A percentile compares a stretch with the other conserved stretches of the same genome.
These are phyloP conservation scores for Termitomyces sp. DNA, from an alignment of 768 basidiomycete genomes.

Conservation along the genomic window DNA sequence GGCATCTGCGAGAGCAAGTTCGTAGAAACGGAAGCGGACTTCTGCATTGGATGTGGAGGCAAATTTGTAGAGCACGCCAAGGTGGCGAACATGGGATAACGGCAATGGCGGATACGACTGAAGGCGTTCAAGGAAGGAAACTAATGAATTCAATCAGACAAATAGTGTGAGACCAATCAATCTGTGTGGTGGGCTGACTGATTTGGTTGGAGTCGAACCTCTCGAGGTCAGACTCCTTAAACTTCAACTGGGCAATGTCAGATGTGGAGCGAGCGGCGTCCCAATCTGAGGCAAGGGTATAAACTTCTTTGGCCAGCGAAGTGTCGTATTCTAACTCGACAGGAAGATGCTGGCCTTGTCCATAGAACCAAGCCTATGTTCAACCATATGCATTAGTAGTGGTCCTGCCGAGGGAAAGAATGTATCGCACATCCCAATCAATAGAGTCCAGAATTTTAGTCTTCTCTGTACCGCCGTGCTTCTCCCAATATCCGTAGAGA, in stretches of 20 bases:
- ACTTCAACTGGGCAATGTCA: slow-evolving; percentile 48
- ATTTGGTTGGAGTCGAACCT: slow-evolving; percentile 76
- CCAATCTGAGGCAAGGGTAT: slow-evolving; percentile 74
- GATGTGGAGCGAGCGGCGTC: slow-evolving; percentile 52
- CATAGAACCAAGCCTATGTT: slow-evolving; percentile 74
- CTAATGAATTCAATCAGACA: slow-evolving; percentile 31
- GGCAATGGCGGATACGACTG: slow-evolving; percentile 65
- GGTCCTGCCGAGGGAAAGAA: not conserved
- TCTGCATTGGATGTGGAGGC: slow-evolving; percentile 69
- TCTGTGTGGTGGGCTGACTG: slow-evolving; percentile 37
- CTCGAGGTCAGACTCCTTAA: slow-evolving; percentile 59
- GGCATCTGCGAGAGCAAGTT: slow-evolving; percentile 58
- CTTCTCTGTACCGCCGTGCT: slow-evolving; percentile 58
- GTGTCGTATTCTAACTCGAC: slow-evolving; percentile 75
- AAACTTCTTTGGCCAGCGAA: slow-evolving; percentile 67
- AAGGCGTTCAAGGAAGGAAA: slow-evolving; percentile 83
- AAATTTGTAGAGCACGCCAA: slow-evolving; percentile 53
- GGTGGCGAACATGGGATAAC: slow-evolving; percentile 50
- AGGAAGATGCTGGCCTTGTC: slow-evolving; percentile 73
- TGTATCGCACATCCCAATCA: slow-evolving; percentile 68
- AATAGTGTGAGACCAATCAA: not conserved
- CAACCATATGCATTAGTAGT: not conserved
- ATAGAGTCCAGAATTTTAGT: slow-evolving; percentile 64
- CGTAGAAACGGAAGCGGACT: slow-evolving; percentile 77
- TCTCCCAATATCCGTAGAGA: slow-evolving; percentile 67